Conservation (phyloP, 768 basidiomycete species). For the Pisolithus orientalis region DNA sequence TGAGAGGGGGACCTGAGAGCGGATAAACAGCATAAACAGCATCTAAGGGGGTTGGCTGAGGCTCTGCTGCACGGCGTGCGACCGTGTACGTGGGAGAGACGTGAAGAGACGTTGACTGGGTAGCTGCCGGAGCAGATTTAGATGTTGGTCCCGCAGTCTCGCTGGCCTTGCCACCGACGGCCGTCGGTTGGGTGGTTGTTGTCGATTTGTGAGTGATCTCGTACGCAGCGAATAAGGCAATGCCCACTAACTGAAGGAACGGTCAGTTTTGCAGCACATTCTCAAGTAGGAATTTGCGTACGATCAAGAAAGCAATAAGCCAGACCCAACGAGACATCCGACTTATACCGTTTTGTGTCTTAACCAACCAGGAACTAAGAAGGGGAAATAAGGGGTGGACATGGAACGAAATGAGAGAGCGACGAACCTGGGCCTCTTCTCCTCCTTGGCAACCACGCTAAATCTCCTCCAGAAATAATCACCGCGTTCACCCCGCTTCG, state of each 20-base stretch:
- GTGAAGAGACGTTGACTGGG: slow-evolving; percentile 25
- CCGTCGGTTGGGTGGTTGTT: slow-evolving; percentile 47
- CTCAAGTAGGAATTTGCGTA: slow-evolving; percentile 22
- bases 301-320: slow-evolving; percentile 57
- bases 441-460: slow-evolving; percentile 74
- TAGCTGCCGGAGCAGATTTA: slow-evolving; percentile 9
- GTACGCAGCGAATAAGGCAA: slow-evolving; percentile 54
- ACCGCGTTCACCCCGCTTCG: slow-evolving; percentile 63
- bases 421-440: slow-evolving; percentile 45
- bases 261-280: not conserved
- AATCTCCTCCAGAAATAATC: slow-evolving; percentile 87
- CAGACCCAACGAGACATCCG: slow-evolving; percentile 64
- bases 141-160: slow-evolving; percentile 28
- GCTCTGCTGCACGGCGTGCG: slow-evolving; percentile 29
- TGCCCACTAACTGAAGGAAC: slow-evolving; percentile 38
- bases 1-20: not conserved
- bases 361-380: slow-evolving; percentile 57
- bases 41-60: slow-evolving; percentile 10
- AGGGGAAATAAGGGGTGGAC: not conserved
- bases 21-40: slow-evolving; percentile 1
- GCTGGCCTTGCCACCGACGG: slow-evolving; percentile 57
- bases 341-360: slow-evolving; percentile 50
- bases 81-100: slow-evolving; percentile 62
- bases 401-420: not conserved
- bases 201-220: slow-evolving; percentile 49